These are phyloP conservation scores for Periconia sp. DNA, from an alignment of 2,329 filamentous ascomycete species.

Conservation along the genomic window DNA sequence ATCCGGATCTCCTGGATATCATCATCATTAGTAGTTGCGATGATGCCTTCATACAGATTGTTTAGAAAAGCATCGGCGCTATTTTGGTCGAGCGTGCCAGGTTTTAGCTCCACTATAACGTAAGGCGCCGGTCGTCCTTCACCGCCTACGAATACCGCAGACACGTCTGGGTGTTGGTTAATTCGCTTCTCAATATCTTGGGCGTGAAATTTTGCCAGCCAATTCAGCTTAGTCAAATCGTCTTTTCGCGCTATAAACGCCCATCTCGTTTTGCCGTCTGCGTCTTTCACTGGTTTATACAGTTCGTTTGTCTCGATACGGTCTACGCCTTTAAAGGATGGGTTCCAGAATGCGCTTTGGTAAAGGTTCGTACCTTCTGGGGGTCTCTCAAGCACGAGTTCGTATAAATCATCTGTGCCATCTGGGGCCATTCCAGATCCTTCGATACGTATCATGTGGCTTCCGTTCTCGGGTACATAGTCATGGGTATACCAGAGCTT, in stretches of 20 bases:
- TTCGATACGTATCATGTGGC: slow-evolving; percentile 16
- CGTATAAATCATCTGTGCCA: slow-evolving; percentile 35
- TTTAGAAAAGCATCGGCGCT: slow-evolving; percentile 11
- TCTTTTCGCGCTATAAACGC: slow-evolving; percentile 22
- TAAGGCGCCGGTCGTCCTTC: slow-evolving; percentile 22
- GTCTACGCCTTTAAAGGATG: slow-evolving; percentile 23
- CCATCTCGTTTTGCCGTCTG: slow-evolving; percentile 24
- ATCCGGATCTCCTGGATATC: slow-evolving; percentile 16
- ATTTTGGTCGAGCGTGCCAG: slow-evolving; percentile 14
- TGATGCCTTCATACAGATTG: slow-evolving; percentile 11
- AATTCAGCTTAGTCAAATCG: slow-evolving; percentile 27
- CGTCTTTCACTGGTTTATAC: slow-evolving; percentile 32
- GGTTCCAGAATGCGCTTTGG: slow-evolving; percentile 33
- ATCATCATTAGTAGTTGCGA: slow-evolving; percentile 7
- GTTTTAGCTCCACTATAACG: slow-evolving; percentile 21
- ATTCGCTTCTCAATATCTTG: slow-evolving; percentile 20
- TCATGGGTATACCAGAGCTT: slow-evolving; percentile 24
- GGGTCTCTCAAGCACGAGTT: slow-evolving; percentile 38
- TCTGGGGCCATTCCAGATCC: slow-evolving; percentile 6
- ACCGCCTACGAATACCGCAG: slow-evolving; percentile 19
- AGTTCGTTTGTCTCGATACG: slow-evolving; percentile 46
- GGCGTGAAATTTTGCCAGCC: slow-evolving; percentile 26
- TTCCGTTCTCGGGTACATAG: slow-evolving; percentile 21
- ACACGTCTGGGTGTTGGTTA: slow-evolving; percentile 16
- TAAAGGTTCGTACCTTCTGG: slow-evolving; percentile 33